A percentile compares a stretch with the other conserved stretches of the same genome.
Evolutionary conservation across 2,329 filamentous ascomycete species (phyloP).

Genomic region (Thermoascus crustaceus): DNA sequence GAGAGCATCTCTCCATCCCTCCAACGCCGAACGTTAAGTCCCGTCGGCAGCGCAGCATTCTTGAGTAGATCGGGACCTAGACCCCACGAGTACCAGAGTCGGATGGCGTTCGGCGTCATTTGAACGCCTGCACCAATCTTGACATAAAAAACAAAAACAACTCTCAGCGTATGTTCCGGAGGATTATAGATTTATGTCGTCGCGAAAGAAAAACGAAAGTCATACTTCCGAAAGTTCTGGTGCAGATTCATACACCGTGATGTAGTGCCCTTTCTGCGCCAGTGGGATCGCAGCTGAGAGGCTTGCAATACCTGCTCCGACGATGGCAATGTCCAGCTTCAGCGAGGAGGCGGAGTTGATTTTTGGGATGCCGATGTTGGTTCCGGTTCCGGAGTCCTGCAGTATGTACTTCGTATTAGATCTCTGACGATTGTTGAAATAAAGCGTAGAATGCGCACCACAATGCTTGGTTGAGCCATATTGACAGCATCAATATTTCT

Average conservation of each 20-base stretch:
- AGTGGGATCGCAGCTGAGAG: slow-evolving; percentile 22
- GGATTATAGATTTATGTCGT: background rate
- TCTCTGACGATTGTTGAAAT: no score
- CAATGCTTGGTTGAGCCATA: no score
- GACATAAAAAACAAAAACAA: background rate
- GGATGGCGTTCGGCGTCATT: slow-evolving; percentile 30
- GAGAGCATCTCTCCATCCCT: slow-evolving; percentile 24
- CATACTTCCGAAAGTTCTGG: slow-evolving; percentile 31
- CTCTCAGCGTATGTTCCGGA: no score
- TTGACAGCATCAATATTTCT: no score
- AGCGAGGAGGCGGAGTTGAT: no score
- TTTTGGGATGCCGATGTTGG: no score
- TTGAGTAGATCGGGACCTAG: slow-evolving; percentile 19
- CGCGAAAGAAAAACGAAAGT: background rate
- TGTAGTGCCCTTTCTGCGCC: slow-evolving; percentile 14
- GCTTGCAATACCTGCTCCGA: slow-evolving; percentile 25
- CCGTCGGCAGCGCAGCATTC: slow-evolving; percentile 21
- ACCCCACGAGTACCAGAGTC: slow-evolving; percentile 26
- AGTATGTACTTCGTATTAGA: no score
- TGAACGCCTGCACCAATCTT: slow-evolving; percentile 35
- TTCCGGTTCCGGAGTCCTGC: no score
- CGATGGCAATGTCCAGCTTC: slow-evolving; percentile 20
- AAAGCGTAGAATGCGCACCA: no score
- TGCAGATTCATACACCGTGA: slow-evolving; percentile 24
- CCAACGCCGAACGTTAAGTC: slow-evolving; percentile 30